Conservation (phyloP, 768 basidiomycete genomes). For the Tricholoma saponaceum region DNA sequence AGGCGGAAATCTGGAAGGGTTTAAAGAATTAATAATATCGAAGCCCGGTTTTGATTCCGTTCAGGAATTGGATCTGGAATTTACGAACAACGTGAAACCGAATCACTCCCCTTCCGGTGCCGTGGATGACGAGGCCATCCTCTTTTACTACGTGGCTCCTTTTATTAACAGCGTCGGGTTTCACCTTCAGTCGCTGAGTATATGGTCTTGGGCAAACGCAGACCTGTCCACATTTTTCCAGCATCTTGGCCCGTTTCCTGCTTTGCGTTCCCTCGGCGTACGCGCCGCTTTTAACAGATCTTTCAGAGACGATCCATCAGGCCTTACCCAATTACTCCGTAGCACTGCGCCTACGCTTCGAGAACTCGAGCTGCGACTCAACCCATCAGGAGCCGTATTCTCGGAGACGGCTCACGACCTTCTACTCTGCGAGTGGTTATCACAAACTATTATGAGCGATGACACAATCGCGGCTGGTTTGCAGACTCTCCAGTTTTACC, state of each 20-base stretch:
- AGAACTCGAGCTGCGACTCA: constrained; percentile 34
- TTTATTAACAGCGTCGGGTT: constrained; percentile 34
- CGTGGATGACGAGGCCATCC: constrained; percentile 17
- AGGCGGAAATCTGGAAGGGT: constrained; percentile 32
- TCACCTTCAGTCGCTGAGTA: constrained; percentile 29
- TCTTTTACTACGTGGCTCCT: constrained; percentile 31
- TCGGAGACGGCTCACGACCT: constrained; percentile 23
- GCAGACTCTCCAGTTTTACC: constrained; percentile 37
- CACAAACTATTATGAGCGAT: constrained; percentile 20
- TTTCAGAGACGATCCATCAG: constrained; percentile 29
- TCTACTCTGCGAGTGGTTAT: constrained; percentile 32
- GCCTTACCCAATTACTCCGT: constrained; percentile 29
- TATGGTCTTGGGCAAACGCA: constrained; percentile 37
- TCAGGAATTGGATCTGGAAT: constrained; percentile 34
- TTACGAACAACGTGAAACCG: constrained; percentile 27
- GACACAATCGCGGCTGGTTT: constrained; percentile 24
- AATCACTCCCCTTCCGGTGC: constrained; percentile 5
- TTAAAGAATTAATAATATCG: constrained; percentile 29
- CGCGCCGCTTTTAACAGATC: constrained; percentile 38
- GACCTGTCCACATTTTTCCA: constrained; percentile 39
- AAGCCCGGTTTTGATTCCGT: constrained; percentile 27
- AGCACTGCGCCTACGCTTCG: constrained; percentile 26
- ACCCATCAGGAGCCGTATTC: constrained; percentile 29
- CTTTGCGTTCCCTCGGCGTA: constrained; percentile 28
- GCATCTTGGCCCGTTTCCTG: constrained; percentile 27